Percentiles rank a stretch among this genome's conserved stretches.
Conservation (phyloP, 345 rosid genomes). For the Clausena lansium region DNA sequence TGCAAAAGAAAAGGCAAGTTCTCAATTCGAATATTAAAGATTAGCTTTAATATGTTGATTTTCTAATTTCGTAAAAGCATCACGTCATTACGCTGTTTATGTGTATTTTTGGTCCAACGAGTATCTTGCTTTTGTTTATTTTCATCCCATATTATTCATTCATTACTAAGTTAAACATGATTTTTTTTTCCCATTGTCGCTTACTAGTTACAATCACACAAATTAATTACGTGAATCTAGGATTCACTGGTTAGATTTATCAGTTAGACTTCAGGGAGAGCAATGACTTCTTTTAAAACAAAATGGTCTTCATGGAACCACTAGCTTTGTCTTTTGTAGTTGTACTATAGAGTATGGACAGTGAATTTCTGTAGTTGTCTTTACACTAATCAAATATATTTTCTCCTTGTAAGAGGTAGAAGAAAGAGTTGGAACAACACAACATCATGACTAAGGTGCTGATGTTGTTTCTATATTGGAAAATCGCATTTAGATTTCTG, state of each 20-base stretch:
- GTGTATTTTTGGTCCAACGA: neutral
- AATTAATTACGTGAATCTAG: neutral
- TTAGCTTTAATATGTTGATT: neutral
- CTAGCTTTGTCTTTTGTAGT: neutral
- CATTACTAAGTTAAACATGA: neutral
- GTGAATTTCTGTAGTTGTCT: neutral
- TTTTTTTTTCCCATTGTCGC: neutral
- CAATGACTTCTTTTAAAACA: neutral
- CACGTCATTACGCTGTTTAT: neutral
- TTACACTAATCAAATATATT: neutral
- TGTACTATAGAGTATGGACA: neutral
- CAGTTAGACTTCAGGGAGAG: neutral
- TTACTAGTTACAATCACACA: neutral
- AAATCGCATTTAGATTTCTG: neutral
- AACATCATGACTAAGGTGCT: neutral
- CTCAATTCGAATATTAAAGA: slow-evolving; percentile 10
- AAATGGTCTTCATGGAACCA: neutral
- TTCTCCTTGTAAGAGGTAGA: neutral
- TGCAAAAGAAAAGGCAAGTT: slow-evolving; percentile 88
- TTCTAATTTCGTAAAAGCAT: neutral
- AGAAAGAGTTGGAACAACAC: neutral
- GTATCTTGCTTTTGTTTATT: neutral
- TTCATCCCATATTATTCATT: neutral
- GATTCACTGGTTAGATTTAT: neutral
- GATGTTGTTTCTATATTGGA: neutral